phyloP scores from a whole-genome alignment of 179 eudicot species.

The Silene noctiflora region DNA sequence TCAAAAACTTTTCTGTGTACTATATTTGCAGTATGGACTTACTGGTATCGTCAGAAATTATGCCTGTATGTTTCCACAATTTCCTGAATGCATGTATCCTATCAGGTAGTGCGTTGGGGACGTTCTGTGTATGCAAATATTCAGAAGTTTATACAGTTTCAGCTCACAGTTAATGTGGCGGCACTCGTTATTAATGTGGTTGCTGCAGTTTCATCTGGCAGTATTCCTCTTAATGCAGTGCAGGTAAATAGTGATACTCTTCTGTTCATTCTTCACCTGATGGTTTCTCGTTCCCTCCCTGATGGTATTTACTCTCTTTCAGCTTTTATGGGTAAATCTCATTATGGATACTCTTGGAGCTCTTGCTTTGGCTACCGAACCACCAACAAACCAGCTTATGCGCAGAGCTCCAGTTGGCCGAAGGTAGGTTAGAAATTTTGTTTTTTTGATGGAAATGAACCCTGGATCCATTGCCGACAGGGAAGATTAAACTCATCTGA shows the following conservation, averaged over 20 bases:
- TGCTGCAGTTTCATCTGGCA: constrained; percentile 83
- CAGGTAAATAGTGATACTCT: constrained; percentile 44
- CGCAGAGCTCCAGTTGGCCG: constrained; percentile 77
- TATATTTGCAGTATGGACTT: neutral
- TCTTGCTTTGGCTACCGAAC: constrained; percentile 91
- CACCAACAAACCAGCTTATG: constrained; percentile 81
- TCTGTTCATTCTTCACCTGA: constrained; percentile 12
- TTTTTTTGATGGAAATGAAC: no score
- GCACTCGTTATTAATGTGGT: constrained; percentile 86
- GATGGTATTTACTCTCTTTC: constrained; percentile 56
- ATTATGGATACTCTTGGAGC: constrained; percentile 93
- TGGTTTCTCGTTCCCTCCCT: neutral
- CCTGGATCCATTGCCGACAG: no score
- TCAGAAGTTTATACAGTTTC: constrained; percentile 95
- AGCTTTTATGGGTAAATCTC: constrained; percentile 91
- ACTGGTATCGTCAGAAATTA: no score
- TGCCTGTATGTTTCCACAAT: no score
- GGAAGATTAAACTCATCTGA: no score
- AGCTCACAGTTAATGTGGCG: constrained; percentile 93
- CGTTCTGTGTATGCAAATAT: constrained; percentile 94
- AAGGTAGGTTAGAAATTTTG: constrained; percentile 38
- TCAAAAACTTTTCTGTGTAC: constrained; percentile 5
- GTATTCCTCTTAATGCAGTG: constrained; percentile 80
- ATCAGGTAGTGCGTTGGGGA: constrained; percentile 96
- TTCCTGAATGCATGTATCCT: neutral